Evolutionary conservation across 768 basidiomycete genomes (phyloP).

Genomic region (Calvatia gigantea): DNA sequence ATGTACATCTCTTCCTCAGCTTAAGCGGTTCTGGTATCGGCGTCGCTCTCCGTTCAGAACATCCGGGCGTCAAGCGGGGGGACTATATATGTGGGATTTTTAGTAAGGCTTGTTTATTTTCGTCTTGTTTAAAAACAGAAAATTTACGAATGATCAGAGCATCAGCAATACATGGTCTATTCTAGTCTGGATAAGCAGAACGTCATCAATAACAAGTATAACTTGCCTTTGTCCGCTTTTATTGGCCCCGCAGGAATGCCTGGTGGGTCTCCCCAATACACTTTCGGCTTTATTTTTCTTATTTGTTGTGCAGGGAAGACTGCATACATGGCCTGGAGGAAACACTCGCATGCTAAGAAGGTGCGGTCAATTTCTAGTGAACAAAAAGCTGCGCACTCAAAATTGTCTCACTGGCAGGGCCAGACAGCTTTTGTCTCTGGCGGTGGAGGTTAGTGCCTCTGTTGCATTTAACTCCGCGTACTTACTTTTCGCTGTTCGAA

Average conservation of each 20-base stretch:
- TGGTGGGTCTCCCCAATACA: background rate
- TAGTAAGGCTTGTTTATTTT: background rate
- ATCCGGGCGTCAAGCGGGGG: constrained; percentile 15
- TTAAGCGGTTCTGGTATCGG: constrained; percentile 29
- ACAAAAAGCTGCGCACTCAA: background rate
- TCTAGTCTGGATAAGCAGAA: constrained; percentile 3
- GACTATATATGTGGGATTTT: constrained; percentile 10
- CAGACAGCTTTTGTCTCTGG: constrained; percentile 25
- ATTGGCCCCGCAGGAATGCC: constrained; percentile 36
- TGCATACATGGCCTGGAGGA: constrained; percentile 28
- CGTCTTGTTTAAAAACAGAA: background rate
- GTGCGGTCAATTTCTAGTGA: constrained; percentile 18
- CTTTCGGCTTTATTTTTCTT: background rate
- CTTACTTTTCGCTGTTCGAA: background rate
- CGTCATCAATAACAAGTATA: constrained; percentile 32
- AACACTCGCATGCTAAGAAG: constrained; percentile 25
- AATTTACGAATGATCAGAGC: constrained; percentile 18
- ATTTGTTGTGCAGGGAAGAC: constrained; percentile 23
- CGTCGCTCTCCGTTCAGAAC: constrained; percentile 30
- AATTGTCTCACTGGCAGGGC: constrained; percentile 13
- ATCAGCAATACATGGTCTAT: constrained; percentile 31
- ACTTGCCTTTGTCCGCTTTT: constrained; percentile 37
- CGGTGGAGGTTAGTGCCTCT: constrained; percentile 17
- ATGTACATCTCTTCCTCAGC: constrained; percentile 16
- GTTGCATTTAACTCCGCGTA: too few relatives aligned